Evolutionary conservation across 208 protist species (phyloP), one percentile per base, ranked within the genome.

Genomic region (Wallacemonas sp.): DNA sequence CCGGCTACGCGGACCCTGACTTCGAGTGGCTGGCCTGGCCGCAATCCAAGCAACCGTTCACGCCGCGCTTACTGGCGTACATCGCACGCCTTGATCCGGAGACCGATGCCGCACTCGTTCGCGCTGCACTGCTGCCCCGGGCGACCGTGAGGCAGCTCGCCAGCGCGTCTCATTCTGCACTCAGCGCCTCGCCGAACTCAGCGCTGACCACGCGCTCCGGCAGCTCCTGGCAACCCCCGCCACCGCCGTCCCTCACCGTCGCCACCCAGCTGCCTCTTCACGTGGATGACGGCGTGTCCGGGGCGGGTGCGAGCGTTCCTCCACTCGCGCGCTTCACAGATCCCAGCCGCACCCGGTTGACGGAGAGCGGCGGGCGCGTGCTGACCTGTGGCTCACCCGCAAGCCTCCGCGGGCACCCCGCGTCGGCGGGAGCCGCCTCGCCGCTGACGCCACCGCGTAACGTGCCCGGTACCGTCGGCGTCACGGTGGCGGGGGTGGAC

Each of bases 11-110:
- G 22, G 85, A 94, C 42, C 79, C 84, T 17, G 82, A 92, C 63
- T 91, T 81, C 63, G 89, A 94, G 78, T 94, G 89, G 89, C 64
- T 91, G 45, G 73, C 68, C 32, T 94, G 85, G 85, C 81, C 83
- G 32, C 89, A 94, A 60, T 58, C 85, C 13, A 91, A 88, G 62
- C 29, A 55, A 45, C 76, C 85, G 0, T 91, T 94, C 55, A 79
- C 79, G 3, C 22, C 34, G 17, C 59, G 68, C 6, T 57, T 59
- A 24, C 77, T 81, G 3, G 53, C n/a, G 24, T 88, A 91, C 75
- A 88, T 90, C 22, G 57, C 46, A 2, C 42, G 41, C 9, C 54
- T 94, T 19, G 79, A 92, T 50, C 71, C 78, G 12, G 81, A 66
- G 19, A 65, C 59, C 1, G 89, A 94, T 55, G 83, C 78, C 33